Percentiles rank a stretch among this genome's conserved stretches.
These are phyloP conservation scores for Fusarium scirpi DNA, from an alignment of 2,329 filamentous ascomycete genomes.

Conservation along the genomic window DNA sequence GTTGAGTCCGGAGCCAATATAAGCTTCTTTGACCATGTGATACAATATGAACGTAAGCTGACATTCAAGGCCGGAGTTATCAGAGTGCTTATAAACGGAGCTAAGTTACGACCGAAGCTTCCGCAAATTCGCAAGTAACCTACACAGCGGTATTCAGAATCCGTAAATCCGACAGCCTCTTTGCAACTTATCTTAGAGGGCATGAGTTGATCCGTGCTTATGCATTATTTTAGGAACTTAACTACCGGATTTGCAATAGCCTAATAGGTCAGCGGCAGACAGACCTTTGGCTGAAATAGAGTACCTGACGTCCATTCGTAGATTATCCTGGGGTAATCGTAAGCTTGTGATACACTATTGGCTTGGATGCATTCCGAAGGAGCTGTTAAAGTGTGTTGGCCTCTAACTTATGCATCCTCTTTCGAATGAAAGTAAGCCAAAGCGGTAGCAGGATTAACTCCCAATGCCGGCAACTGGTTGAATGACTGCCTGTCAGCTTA, in stretches of 20 bases:
- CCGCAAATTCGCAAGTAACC: neutral
- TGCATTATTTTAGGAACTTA: neutral
- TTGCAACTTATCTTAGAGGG: neutral
- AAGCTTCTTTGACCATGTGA: neutral
- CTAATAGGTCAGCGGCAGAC: neutral
- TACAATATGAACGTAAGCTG: neutral
- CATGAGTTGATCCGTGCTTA: neutral
- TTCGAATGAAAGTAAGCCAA: neutral
- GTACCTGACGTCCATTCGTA: neutral
- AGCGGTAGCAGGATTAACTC: neutral
- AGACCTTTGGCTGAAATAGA: neutral
- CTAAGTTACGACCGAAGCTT: neutral
- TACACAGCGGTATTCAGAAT: neutral
- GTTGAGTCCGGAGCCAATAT: neutral
- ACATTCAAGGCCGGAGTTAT: neutral
- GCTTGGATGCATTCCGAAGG: neutral
- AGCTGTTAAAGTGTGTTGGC: neutral
- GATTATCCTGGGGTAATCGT: neutral
- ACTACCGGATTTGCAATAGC: neutral
- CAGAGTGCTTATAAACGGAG: neutral
- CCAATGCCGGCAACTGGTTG: neutral
- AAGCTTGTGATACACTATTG: neutral
- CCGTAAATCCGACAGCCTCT: neutral
- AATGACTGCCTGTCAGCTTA: slow-evolving; percentile 16
- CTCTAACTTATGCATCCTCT: neutral